Conservation (phyloP, 768 basidiomycete genomes). For the Russula earlei region DNA sequence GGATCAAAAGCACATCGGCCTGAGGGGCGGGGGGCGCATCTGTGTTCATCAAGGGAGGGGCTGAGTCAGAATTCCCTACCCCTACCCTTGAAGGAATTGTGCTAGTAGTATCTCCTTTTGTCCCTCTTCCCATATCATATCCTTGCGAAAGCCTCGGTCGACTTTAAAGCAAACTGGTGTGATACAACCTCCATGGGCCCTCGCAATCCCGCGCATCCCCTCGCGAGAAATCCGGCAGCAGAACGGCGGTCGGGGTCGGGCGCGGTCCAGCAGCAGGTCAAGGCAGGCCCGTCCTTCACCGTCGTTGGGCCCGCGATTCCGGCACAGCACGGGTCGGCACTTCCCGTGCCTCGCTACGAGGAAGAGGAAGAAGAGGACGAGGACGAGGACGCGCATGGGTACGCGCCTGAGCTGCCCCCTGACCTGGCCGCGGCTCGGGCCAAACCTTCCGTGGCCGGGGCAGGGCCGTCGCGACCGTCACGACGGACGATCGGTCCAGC, state of each 20-base stretch:
- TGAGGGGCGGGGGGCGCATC: no score
- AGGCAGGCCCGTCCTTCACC: constrained; percentile 9
- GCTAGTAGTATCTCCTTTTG: no score
- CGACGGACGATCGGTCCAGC: constrained; percentile 43
- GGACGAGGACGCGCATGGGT: constrained; percentile 63
- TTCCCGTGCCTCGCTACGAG: constrained; percentile 1
- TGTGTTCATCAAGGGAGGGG: no score
- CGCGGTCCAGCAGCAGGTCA: not conserved
- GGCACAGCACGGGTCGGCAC: no score
- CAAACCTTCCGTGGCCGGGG: constrained; percentile 2
- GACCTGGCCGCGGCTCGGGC: constrained; percentile 44
- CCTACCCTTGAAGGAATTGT: no score
- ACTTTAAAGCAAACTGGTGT: no score
- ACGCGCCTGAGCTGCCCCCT: constrained; percentile 66
- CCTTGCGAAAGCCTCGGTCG: no score
- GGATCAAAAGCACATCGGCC: no score
- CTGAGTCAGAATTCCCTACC: no score
- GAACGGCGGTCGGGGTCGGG: not conserved
- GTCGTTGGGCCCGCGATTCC: no score
- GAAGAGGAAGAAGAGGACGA: constrained; percentile 37
- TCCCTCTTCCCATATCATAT: no score
- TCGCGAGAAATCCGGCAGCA: not conserved
- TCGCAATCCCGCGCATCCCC: constrained; percentile 21
- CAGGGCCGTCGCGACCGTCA: constrained; percentile 22
- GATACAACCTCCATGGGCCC: constrained; percentile 23